phyloP scores from a whole-genome alignment of 1,284 basidiomycete species.

The Grifola frondosa region DNA sequence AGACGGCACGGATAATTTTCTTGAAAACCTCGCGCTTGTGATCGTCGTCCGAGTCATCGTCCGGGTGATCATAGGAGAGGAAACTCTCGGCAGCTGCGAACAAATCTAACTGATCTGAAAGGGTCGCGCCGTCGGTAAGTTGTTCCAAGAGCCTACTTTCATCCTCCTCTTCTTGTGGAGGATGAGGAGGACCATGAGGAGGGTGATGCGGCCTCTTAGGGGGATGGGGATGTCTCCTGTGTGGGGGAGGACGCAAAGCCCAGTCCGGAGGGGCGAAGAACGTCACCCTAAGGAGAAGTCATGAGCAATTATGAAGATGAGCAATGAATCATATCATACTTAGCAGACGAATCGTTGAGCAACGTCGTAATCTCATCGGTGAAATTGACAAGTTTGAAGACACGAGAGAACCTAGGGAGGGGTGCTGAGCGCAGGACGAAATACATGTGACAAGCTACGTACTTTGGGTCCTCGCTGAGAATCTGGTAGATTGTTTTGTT shows the following conservation, averaged over 20 bases:
- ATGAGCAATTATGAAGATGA: neutral
- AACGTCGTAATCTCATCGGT: constrained; percentile 42
- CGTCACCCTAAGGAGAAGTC: constrained; percentile 43
- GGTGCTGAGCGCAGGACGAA: neutral
- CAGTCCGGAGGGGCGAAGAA: constrained; percentile 54
- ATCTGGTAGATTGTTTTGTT: constrained; percentile 43
- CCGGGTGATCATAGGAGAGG: constrained; percentile 18
- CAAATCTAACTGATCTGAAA: too few species aligned
- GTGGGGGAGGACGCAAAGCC: constrained; percentile 36
- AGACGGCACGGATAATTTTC: constrained; percentile 53
- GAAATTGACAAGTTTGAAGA: constrained; percentile 45
- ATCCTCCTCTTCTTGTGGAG: neutral
- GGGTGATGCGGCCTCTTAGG: constrained; percentile 4
- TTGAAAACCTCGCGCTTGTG: constrained; percentile 53
- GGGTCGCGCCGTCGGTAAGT: neutral
- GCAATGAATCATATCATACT: constrained; percentile 33
- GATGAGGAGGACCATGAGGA: constrained; percentile 8
- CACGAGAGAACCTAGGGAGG: constrained; percentile 35
- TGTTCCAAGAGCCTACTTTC: too few species aligned
- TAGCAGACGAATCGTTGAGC: constrained; percentile 41
- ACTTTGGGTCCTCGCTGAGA: constrained; percentile 38
- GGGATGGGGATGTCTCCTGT: constrained; percentile 26
- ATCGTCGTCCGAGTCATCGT: constrained; percentile 31
- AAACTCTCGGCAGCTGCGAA: constrained; percentile 22
- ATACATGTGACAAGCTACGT: constrained; percentile 2